Conservation (phyloP, 441 rosid species). For the Euphorbia schlechtendalii region DNA sequence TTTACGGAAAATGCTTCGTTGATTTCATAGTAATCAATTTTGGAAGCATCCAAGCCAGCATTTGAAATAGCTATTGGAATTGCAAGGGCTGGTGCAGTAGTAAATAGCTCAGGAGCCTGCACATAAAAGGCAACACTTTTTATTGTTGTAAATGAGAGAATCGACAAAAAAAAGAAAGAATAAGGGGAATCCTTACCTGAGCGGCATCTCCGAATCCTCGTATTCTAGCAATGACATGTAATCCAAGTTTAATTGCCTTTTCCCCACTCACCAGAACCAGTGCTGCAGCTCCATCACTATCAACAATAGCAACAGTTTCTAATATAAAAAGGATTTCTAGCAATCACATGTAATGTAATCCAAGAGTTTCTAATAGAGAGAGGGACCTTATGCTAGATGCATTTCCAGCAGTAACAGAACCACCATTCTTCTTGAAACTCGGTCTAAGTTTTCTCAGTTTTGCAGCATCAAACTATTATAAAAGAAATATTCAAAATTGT, state of each 20-base stretch:
- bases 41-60: constrained; percentile 70
- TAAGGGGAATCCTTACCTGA: no score
- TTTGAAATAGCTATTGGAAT: constrained; percentile 75
- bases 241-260: constrained; percentile 64
- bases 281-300: constrained; percentile 98
- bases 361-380: no score
- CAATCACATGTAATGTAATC: no score
- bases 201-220: constrained; percentile 92
- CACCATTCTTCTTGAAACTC: constrained; percentile 77
- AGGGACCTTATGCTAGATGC: constrained; percentile 86
- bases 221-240: constrained; percentile 77
- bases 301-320: constrained; percentile 3
- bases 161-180: no score
- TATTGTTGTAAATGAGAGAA: no score
- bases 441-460: constrained; percentile 82
- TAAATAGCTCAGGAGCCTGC: constrained; percentile 84
- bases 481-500: constrained; percentile 7
- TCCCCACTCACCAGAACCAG: constrained; percentile 82
- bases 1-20: constrained; percentile 98
- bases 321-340: no score
- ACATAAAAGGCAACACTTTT: constrained; percentile 3
- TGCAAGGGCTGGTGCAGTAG: constrained; percentile 90
- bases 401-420: constrained; percentile 96
- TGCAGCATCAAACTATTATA: constrained; percentile 76
- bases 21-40: constrained; percentile 83